These are phyloP conservation scores for Neospora caninum DNA, from an alignment of 169 alveolate genomes.

Conservation along the genomic window DNA sequence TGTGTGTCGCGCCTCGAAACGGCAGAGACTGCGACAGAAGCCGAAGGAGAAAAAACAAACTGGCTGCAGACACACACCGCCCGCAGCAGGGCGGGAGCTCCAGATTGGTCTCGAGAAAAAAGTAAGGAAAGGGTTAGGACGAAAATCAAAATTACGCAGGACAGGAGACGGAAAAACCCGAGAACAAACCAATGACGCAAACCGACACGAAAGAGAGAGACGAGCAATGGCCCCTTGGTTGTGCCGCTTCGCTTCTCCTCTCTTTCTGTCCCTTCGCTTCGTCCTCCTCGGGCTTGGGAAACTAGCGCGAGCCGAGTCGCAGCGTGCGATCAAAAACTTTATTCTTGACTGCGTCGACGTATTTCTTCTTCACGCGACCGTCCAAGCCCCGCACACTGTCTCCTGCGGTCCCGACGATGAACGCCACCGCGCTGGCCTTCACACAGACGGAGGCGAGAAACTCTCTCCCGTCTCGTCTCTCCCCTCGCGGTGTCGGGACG, in stretches of 20 bases:
- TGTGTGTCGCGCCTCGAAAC: too few species aligned
- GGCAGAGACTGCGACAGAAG: too few species aligned
- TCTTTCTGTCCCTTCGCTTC: not conserved
- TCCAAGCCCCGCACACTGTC: not conserved
- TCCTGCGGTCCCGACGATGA: not conserved
- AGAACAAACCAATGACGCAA: not conserved
- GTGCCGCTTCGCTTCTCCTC: not conserved
- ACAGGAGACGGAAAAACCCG: not conserved
- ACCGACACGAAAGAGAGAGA: not conserved
- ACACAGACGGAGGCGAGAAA: not conserved
- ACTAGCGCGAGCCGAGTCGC: not conserved
- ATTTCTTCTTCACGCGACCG: not conserved
- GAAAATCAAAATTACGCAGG: not conserved
- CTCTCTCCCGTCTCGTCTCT: not conserved
- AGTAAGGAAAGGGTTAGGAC: not conserved
- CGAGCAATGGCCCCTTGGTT: not conserved
- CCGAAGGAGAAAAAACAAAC: too few species aligned
- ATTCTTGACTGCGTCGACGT: not conserved
- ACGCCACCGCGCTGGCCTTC: not conserved
- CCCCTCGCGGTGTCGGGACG: not conserved
- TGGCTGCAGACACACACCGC: too few species aligned
- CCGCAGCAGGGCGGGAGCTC: too few species aligned
- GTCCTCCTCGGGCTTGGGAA: not conserved
- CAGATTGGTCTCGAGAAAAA: too few species aligned
- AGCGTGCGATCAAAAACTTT: not conserved